Conservation (phyloP, 2,329 filamentous ascomycete genomes). For the Colletotrichum godetiae region DNA sequence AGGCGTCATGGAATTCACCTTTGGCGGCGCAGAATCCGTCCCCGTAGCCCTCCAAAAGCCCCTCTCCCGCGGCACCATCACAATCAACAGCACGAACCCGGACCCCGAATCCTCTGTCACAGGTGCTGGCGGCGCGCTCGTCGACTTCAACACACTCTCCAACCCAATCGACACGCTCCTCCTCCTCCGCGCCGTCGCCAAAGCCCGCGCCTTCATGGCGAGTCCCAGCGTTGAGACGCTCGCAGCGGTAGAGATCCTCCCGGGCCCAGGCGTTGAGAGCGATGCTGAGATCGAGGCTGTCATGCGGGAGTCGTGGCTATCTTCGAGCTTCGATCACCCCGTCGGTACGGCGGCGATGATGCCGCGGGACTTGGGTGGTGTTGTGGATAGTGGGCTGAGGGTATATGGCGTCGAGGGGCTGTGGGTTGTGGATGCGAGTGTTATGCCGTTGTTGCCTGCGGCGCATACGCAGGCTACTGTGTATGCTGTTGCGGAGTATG, state of each 20-base stretch:
- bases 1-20: constrained; percentile 37
- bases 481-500: constrained; percentile 46
- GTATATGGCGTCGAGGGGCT: constrained; percentile 48
- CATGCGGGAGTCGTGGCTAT: constrained; percentile 35
- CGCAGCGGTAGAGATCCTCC: constrained; percentile 32
- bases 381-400: constrained; percentile 45
- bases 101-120: constrained; percentile 19
- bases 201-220: constrained; percentile 38
- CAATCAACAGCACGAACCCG: constrained; percentile 38
- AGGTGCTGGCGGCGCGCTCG: constrained; percentile 4
- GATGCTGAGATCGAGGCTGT: constrained; percentile 38
- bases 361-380: constrained; percentile 45
- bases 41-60: constrained; percentile 39
- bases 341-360: constrained; percentile 48
- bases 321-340: constrained; percentile 40
- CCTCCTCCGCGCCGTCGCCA: constrained; percentile 30
- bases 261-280: constrained; percentile 39
- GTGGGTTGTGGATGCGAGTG: constrained; percentile 50
- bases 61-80: constrained; percentile 38
- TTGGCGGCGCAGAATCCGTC: constrained; percentile 34
- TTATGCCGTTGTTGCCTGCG: constrained; percentile 47
- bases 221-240: constrained; percentile 33
- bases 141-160: constrained; percentile 39
- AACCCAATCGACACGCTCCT: constrained; percentile 39
- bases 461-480: constrained; percentile 45